Base-by-base conservation (phyloP, 495 filamentous ascomycete genomes). In the Pseudoneurospora amorphoporcata region DNA sequence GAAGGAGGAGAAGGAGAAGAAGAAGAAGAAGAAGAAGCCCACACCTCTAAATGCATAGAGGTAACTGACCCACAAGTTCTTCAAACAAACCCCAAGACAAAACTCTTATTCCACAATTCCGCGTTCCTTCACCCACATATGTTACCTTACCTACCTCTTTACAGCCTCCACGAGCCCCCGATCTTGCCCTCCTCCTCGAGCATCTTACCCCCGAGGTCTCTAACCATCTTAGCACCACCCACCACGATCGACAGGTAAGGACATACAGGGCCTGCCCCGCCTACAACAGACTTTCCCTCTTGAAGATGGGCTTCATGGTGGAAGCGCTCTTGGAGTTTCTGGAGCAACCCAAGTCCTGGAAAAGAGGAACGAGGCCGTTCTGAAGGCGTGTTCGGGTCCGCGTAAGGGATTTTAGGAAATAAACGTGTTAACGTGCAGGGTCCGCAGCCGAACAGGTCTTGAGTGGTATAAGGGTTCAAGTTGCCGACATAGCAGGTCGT, bases 321-420 rank as follows among this genome's bases (percentile, higher is more conserved):
- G 6, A 14, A 42, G 14, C 14, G 16, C 0, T 17, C 40, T 42
- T 42, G 40, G 14, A 17, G 40, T 42, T 14, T 42, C 40, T 16
- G 40, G 14, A 42, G 14, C 93, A 98, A 47, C 95, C 95, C 75
- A 98, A 99, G 84, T 98, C 97, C 81, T 96, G 93, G 87, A 99
- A 99, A 53, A 98, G 86, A 3, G 95, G 95, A 29, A 98, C 91
- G 12, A 99, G 87, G 77, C 98, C 95, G 76, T 92, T 93, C 80
- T 97, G 94, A 32, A 23, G 23, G 23, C 23, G 23, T 23, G 23
- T 23, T 23, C 23, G 23, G 23, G 23, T 23, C 23, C 23, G 23
- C 23, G 23, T 23, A 0, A 23, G 23, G 23, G 23, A 23, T 23
- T 23, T 23, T 23, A 23, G 23, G 23, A 23, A 23, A 23, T 23